Conservation (phyloP, 108 stramenopile genomes). For the Discostella stelligeroides region DNA sequence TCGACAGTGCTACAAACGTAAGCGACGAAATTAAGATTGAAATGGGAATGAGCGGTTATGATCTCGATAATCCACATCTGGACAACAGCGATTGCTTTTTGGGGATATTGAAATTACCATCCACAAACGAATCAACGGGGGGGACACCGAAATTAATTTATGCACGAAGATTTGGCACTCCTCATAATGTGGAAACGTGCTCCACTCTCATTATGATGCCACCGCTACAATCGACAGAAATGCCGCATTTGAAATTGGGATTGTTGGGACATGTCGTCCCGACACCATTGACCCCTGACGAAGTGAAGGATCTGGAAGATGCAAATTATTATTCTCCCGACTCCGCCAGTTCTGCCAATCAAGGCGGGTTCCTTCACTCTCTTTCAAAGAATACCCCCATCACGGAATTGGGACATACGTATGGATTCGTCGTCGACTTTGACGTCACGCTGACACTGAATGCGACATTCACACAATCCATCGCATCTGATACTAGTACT, state of each 20-base stretch:
- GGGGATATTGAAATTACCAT: slow-evolving; percentile 38
- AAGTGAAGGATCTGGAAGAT: slow-evolving; percentile 5
- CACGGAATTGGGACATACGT: slow-evolving; percentile 27
- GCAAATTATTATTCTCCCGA: not conserved
- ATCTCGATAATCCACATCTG: slow-evolving; percentile 24
- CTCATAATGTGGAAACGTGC: slow-evolving; percentile 37
- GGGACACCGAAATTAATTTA: slow-evolving; percentile 32
- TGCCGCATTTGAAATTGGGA: slow-evolving; percentile 29
- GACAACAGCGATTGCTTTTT: slow-evolving; percentile 35
- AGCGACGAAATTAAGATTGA: not conserved
- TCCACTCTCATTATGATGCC: slow-evolving; percentile 23
- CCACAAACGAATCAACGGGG: not conserved
- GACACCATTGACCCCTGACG: slow-evolving; percentile 24
- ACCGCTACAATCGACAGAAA: slow-evolving; percentile 14
- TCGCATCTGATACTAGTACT: slow-evolving; percentile 9
- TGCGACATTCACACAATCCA: slow-evolving; percentile 1
- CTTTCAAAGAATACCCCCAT: slow-evolving; percentile 21
- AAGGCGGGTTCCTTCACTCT: slow-evolving; percentile 40
- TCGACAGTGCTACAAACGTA: slow-evolving; percentile 21
- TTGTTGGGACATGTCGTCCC: slow-evolving; percentile 48
- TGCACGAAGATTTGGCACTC: slow-evolving; percentile 41
- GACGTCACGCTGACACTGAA: slow-evolving; percentile 25
- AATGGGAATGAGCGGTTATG: slow-evolving; percentile 6
- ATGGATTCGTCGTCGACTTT: slow-evolving; percentile 43
- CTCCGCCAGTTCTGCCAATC: not conserved